These are phyloP conservation scores for Fraxinus greggii DNA, from an alignment of 305 asterid species.

Conservation along the genomic window DNA sequence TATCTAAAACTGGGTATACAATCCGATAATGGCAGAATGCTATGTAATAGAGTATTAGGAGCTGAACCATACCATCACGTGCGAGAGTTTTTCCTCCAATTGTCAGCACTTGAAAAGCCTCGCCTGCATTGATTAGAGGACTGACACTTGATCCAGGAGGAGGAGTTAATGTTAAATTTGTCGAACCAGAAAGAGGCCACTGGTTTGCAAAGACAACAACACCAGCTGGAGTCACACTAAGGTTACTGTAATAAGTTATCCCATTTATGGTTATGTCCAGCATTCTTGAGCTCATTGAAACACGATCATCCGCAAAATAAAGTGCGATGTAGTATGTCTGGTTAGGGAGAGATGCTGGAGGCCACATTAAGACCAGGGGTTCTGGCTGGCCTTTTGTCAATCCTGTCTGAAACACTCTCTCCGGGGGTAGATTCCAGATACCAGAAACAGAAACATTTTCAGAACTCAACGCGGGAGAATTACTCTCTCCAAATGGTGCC, in stretches of 20 bases:
- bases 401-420: slow-evolving; percentile 57
- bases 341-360: slow-evolving; percentile 48
- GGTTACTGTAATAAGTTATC: slow-evolving; percentile 50
- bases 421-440: slow-evolving; percentile 89
- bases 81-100: slow-evolving; percentile 73
- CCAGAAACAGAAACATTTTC: slow-evolving; percentile 59
- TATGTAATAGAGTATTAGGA: slow-evolving; percentile 1
- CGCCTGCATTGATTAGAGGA: slow-evolving; percentile 86
- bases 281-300: slow-evolving; percentile 47
- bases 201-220: slow-evolving; percentile 53
- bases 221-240: slow-evolving; percentile 61
- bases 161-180: slow-evolving; percentile 63
- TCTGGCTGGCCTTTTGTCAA: slow-evolving; percentile 36
- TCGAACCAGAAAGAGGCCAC: slow-evolving; percentile 76
- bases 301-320: slow-evolving; percentile 69
- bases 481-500: slow-evolving; percentile 60
- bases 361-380: slow-evolving; percentile 68
- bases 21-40: not conserved
- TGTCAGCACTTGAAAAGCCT: slow-evolving; percentile 58
- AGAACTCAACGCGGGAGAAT: slow-evolving; percentile 36
- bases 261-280: slow-evolving; percentile 67
- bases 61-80: slow-evolving; percentile 58
- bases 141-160: slow-evolving; percentile 62
- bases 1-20: not conserved
- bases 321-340: slow-evolving; percentile 61